Percentiles rank a stretch among this genome's conserved stretches.
Conservation (phyloP, 768 basidiomycete species). For the Candolleomyces efflorescens region DNA sequence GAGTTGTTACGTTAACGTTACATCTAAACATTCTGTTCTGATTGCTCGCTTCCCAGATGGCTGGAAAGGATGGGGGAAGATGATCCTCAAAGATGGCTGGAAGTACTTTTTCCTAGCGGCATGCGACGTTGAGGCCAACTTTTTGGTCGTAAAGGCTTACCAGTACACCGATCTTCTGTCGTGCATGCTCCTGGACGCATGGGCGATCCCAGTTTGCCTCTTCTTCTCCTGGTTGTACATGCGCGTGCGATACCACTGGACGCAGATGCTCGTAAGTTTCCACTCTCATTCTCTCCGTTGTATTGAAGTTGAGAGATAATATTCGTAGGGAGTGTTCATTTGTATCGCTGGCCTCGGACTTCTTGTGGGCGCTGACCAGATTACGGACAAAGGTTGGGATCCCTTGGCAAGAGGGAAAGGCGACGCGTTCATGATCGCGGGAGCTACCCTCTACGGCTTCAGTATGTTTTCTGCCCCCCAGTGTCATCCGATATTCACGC, state of each 20-base stretch:
- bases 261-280: constrained; percentile 62
- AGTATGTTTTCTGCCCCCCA: constrained; percentile 43
- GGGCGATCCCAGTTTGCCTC: constrained; percentile 87
- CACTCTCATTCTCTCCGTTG: neutral
- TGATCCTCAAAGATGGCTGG: constrained; percentile 77
- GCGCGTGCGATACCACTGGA: constrained; percentile 77
- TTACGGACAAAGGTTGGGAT: constrained; percentile 73
- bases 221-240: constrained; percentile 83
- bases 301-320: neutral
- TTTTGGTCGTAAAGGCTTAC: constrained; percentile 81
- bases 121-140: constrained; percentile 88
- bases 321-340: constrained; percentile 59
- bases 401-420: constrained; percentile 69
- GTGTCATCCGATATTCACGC: neutral
- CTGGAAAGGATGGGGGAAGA: constrained; percentile 75
- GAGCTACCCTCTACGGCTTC: constrained; percentile 82
- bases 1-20: constrained; percentile 18
- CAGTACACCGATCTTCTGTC: constrained; percentile 85
- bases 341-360: constrained; percentile 74
- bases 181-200: constrained; percentile 92
- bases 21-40: constrained; percentile 2
- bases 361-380: constrained; percentile 73
- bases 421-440: constrained; percentile 83
- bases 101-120: constrained; percentile 79
- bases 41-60: constrained; percentile 49